Evolutionary conservation across 768 basidiomycete species (phyloP), one percentile per base, ranked within the genome.

Genomic region (Leccinum longicurvipes): DNA sequence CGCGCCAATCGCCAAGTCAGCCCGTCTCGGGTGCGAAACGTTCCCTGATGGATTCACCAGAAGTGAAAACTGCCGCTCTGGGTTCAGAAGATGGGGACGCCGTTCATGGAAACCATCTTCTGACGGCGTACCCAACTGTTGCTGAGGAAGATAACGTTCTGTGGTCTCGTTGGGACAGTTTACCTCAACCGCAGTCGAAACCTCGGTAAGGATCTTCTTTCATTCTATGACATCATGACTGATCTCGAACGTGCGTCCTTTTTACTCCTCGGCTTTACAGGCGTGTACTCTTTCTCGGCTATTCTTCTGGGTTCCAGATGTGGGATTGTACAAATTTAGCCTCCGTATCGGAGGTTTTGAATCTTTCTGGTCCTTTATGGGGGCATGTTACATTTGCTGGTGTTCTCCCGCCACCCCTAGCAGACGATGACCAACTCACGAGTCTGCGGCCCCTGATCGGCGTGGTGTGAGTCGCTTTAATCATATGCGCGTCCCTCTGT

Each of bases 271-370:
- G 15, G 36, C 27, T 51, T 31, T 53, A 27, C 29, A 79, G 80
- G 42, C 73, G 76, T 24, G 60, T 85, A 6, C 74, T 86, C 11
- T 65, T 86, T 50, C 70, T 86, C 15, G 83, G 77, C 5, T 86
- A 86, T 64, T 57, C 64, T 29, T 69, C 72, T 14, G 79, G 81
- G 6, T 62, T 87, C 39, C 81, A 85, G 63, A 73, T 85, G 19
- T 87, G 85, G 84, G 84, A 86, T 60, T 82, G 81, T 60, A 75
- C 79, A 12, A 74, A 80, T 56, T 67, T 87, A 9, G 79, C 72
- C 53, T 61, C 77, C 1, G 75, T 83, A 6, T 67, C 70, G 2
- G 85, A 87, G 60, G 21, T 86, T 3, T 66, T 88, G 55, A 82
- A 86, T 56, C 55, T 87, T 31, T 60, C 72, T 9, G 72, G 63